A percentile compares a stretch with the other conserved stretches of the same genome.
Conservation (phyloP, 345 rosid species). For the Turritis glabra region DNA sequence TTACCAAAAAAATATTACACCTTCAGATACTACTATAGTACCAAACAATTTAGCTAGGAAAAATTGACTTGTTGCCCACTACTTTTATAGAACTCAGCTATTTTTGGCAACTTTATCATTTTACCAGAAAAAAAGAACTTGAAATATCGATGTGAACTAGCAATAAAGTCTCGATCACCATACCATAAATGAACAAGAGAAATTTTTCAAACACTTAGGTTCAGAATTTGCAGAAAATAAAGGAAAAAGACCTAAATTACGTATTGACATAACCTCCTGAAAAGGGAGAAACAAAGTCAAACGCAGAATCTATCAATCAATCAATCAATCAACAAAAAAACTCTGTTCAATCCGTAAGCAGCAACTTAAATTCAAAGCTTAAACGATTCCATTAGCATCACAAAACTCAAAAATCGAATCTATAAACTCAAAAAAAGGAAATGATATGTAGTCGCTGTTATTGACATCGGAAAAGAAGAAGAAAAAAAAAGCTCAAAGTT, state of each 20-base stretch:
- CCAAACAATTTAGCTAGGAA: neutral
- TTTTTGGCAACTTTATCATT: slow-evolving; percentile 9
- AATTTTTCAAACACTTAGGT: neutral
- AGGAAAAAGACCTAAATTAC: neutral
- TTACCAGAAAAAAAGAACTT: neutral
- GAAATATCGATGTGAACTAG: neutral
- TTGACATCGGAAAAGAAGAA: neutral
- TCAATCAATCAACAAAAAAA: slow-evolving; percentile 11
- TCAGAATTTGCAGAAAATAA: neutral
- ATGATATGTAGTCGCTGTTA: too few species aligned
- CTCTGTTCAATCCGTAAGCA: slow-evolving; percentile 19
- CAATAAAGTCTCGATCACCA: neutral
- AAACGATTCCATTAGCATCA: neutral
- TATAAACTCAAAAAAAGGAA: too few species aligned
- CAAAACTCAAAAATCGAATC: slow-evolving; percentile 5
- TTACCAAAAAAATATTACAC: neutral
- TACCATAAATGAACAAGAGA: neutral
- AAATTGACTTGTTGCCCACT: neutral
- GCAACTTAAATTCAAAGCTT: neutral
- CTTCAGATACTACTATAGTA: slow-evolving; percentile 17
- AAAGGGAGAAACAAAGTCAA: slow-evolving; percentile 33
- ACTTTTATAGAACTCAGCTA: slow-evolving; percentile 1
- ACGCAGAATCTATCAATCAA: slow-evolving; percentile 29
- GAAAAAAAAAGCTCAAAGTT: neutral
- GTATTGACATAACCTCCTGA: neutral